A percentile compares a stretch with the other conserved stretches of the same genome.
Evolutionary conservation across 352 stramenopile genomes (phyloP).

Genomic region (Globisporangium cylindrosporum): DNA sequence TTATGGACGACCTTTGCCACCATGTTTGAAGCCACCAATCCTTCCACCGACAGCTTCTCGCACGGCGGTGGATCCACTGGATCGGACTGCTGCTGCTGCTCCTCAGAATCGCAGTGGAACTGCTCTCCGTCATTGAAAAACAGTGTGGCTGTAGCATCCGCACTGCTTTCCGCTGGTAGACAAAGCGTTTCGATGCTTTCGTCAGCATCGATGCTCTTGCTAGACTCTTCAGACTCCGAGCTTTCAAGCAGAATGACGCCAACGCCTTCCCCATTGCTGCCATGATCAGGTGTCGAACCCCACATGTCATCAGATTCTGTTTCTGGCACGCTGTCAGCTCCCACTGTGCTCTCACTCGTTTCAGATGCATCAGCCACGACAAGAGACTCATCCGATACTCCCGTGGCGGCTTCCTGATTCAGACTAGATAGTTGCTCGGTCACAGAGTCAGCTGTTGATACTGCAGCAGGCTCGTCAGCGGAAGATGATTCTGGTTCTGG

Average conservation of each 20-base stretch:
- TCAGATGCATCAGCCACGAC: not conserved
- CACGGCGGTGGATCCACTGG: not conserved
- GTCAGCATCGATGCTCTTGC: not conserved
- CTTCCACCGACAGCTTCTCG: not conserved
- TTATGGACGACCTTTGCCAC: constrained; percentile 7
- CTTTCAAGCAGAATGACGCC: not conserved
- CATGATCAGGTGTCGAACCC: not conserved
- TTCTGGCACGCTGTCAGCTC: not conserved
- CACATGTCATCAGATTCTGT: not conserved
- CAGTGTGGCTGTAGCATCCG: not conserved
- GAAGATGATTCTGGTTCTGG: not conserved
- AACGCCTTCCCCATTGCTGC: not conserved
- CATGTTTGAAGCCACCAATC: constrained; percentile 2
- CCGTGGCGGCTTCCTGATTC: not conserved
- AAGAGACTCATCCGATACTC: not conserved
- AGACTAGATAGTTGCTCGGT: not conserved
- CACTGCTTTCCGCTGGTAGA: not conserved
- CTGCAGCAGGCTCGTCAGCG: not conserved
- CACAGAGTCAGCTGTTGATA: not conserved
- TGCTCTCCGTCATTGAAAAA: constrained; percentile 9
- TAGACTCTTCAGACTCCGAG: not conserved
- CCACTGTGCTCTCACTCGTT: not conserved
- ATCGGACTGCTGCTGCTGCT: not conserved
- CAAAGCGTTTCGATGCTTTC: not conserved
- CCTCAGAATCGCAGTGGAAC: not conserved